Percentiles rank a stretch among this genome's conserved stretches.
These are phyloP conservation scores for Peribolospora baueri DNA, from an alignment of 768 basidiomycete species.

Conservation along the genomic window DNA sequence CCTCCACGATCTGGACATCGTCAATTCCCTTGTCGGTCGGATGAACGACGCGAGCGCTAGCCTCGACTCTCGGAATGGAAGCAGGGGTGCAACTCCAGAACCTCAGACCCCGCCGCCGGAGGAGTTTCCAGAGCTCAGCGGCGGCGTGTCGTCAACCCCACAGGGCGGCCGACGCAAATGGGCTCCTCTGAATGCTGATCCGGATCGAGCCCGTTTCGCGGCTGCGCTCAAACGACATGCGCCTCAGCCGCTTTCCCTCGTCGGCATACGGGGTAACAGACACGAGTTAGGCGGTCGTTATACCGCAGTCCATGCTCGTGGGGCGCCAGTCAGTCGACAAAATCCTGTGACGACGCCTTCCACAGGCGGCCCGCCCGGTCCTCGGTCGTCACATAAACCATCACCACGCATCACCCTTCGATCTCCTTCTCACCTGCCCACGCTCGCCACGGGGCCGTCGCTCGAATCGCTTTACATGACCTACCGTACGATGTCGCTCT, in stretches of 20 bases:
- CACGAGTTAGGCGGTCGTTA: neutral
- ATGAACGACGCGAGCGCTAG: conserved; percentile 43
- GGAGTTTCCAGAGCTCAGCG: too few species aligned
- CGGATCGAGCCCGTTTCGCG: conserved; percentile 13
- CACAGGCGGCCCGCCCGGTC: neutral
- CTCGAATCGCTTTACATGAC: conserved; percentile 63
- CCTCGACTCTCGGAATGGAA: conserved; percentile 6
- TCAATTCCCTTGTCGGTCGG: conserved; percentile 39
- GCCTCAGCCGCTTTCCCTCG: conserved; percentile 1
- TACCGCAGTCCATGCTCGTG: neutral
- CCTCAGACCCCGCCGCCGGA: conserved; percentile 52
- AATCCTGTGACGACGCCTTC: neutral
- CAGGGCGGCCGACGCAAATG: too few species aligned
- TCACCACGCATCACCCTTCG: conserved; percentile 69
- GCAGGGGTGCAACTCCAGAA: neutral
- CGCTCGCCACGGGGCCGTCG: conserved; percentile 58
- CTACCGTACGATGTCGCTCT: conserved; percentile 65
- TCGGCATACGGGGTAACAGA: conserved; percentile 14
- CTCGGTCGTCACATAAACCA: conserved; percentile 4
- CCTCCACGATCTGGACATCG: conserved; percentile 44
- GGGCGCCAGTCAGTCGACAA: neutral
- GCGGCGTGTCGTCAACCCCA: too few species aligned
- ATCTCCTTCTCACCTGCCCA: conserved; percentile 60
- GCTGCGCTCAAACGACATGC: conserved; percentile 23
- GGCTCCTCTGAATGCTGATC: too few species aligned